Conservation (phyloP, 176 grass and related monocot species). For the Bonia amplexicaulis region DNA sequence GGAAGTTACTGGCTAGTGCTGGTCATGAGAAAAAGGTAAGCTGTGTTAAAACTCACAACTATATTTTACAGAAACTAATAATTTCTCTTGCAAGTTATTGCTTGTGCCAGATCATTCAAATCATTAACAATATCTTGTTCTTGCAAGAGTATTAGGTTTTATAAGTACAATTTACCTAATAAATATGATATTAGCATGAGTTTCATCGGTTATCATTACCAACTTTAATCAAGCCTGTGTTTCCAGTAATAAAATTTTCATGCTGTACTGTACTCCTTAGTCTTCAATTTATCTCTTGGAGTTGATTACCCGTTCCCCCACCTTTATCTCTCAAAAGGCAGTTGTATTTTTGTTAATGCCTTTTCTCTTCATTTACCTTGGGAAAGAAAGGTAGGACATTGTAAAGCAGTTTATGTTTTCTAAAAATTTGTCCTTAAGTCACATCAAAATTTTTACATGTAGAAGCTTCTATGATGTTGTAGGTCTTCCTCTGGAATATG, state of each 20-base stretch:
- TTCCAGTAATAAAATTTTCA: conserved; percentile 1
- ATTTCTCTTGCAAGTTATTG: conserved; percentile 10
- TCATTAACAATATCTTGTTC: not conserved
- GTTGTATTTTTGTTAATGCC: conserved; percentile 5
- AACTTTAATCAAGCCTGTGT: not conserved
- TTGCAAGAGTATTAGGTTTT: not conserved
- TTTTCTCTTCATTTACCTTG: not conserved
- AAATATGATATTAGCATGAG: not conserved
- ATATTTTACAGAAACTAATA: not conserved
- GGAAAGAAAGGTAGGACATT: not conserved
- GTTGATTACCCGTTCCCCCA: not conserved
- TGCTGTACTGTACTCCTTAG: not conserved
- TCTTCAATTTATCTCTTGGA: not conserved
- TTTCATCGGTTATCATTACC: conserved; percentile 1
- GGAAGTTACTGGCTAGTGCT: conserved; percentile 71
- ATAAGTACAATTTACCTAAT: not conserved
- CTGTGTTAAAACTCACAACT: not conserved
- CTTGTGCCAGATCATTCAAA: conserved; percentile 1
- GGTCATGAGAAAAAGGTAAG: conserved; percentile 85
- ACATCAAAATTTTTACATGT: not conserved
- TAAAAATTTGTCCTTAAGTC: not conserved
- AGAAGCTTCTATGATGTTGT: conserved; percentile 19
- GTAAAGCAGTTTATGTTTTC: not conserved
- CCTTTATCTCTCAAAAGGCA: not conserved
- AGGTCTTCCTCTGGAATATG: conserved; percentile 82